Base-by-base conservation (phyloP, 805 yeast genomes). In the Clavispora vitiphila region DNA sequence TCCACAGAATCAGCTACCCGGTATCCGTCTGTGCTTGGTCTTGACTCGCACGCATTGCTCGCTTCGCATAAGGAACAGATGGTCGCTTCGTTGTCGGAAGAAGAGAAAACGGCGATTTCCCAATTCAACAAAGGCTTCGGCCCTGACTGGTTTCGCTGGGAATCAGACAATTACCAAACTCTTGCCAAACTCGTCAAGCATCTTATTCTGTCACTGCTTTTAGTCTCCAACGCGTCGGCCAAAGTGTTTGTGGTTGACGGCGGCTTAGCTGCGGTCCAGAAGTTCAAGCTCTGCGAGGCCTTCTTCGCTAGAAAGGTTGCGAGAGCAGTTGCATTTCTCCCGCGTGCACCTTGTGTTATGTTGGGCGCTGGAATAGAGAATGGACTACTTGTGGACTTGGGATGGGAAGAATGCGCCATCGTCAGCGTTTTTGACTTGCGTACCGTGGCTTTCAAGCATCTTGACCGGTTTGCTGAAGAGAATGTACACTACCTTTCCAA, bases 221-320 rank as follows among this genome's bases (percentile, higher is more conserved):
- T 52, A 8, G 32, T 52, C 3, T 41, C 53, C 19, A 49, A 46
- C 10, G 31, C 22, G 14, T 35, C 31, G 10, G 35, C 46, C 6
- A 52, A 52, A 31, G 41, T 52, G 4, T 47, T 52, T 22, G 51
- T 50, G 10, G 31, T 52, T 4, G 50, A 48, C 32, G 5, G 27
- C 2, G 45, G 35, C 3, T 12, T 47, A 20, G 19, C 51, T 5
- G 49, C 46, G 4, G 16, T 31, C 3, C 16, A 38, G 10, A 52
- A 51, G 38, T 29, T 27, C 7, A n/a, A 16, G n/a, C 25, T 52
- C 12, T 48, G 54, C 20, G 37, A 40, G 12, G 36, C 47, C 8
- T 11, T 52, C 5, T 35, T 49, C 14, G 22, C 27, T 18, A 8
- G 26, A 11, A 34, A 21, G 9, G 39, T 43, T 2, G 48, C 43